These are phyloP conservation scores for Aspergillus uvarum DNA, from an alignment of 2,329 filamentous ascomycete genomes.

Conservation along the genomic window DNA sequence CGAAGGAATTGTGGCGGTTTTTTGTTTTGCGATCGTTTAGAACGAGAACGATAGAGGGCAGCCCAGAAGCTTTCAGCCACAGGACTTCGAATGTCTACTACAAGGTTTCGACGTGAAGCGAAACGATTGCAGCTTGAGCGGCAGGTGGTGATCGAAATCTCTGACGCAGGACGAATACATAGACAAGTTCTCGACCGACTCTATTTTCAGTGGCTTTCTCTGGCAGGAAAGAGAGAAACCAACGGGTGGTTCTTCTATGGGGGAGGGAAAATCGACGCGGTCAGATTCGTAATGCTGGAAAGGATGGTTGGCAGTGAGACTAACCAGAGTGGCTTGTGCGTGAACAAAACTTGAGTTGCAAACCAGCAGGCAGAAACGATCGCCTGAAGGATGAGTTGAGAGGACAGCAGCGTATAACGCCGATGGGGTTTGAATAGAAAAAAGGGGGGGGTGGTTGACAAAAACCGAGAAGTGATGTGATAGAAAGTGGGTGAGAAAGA, in stretches of 20 bases:
- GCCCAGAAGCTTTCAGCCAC: slow-evolving; percentile 69
- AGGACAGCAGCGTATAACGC: slow-evolving; percentile 17
- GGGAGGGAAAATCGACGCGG: slow-evolving; percentile 8
- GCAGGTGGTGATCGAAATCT: slow-evolving; percentile 91
- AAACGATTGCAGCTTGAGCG: slow-evolving; percentile 95
- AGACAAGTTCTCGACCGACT: slow-evolving; percentile 62
- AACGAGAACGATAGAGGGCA: slow-evolving; percentile 22
- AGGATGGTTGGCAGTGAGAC: slow-evolving; percentile 13
- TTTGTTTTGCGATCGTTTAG: slow-evolving; percentile 11
- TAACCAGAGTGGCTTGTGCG: slow-evolving; percentile 19
- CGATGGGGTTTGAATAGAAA: slow-evolving; percentile 14
- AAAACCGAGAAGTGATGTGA: slow-evolving; percentile 6
- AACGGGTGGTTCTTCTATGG: slow-evolving; percentile 31
- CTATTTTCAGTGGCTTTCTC: slow-evolving; percentile 38
- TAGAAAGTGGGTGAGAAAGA: slow-evolving; percentile 24
- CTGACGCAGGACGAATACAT: slow-evolving; percentile 98
- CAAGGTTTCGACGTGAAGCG: slow-evolving; percentile 92
- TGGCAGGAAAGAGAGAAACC: slow-evolving; percentile 36
- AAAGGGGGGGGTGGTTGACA: slow-evolving; percentile 6
- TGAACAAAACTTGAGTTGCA: slow-evolving; percentile 12
- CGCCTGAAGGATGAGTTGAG: slow-evolving; percentile 10
- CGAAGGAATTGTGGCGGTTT: slow-evolving; percentile 38
- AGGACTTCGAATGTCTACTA: slow-evolving; percentile 83
- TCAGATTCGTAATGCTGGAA: slow-evolving; percentile 17
- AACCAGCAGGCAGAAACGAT: slow-evolving; percentile 11